Base-by-base conservation (phyloP, 495 filamentous ascomycete genomes). In the Penicillium salamii region DNA sequence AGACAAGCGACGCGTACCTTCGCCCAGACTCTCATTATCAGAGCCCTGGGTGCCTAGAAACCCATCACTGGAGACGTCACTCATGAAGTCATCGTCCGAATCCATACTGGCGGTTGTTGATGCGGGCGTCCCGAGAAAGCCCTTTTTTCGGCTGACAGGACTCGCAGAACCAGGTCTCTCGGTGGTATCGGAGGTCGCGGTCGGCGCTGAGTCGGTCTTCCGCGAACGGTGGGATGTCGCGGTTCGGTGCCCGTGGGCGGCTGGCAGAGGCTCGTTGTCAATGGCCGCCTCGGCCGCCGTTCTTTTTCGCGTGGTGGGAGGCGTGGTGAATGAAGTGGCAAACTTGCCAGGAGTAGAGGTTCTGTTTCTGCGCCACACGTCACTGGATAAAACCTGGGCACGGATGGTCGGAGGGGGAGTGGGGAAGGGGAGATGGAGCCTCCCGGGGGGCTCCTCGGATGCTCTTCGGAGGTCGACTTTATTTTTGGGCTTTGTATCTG, bases 41-140 rank as follows among this genome's bases (percentile, higher is more conserved):
- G 84, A 90, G 21, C 88, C 89, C 54, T 90, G 74, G 13, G 62
- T 70, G 29, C 70, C 78, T 20, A 74, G 77, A 41, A 91, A 84
- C 42, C 82, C 80, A 61, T 89, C 89, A 62, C 87, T 95, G 13
- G 89, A 91, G 55, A 84, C 77, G 50, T 85, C 84, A 43, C 88
- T 95, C 79, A 95, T 88, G 64, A 92, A 91, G 54, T 97, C 93
- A 65, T 97, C 92, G 55, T 97, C 93, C 11, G 93, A 96, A 63
- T 96, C 92, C 93, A 97, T 97, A 52, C 71, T 74, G 50, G 49
- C 53, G 20, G 60, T 49, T 0, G 72, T 74, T 0, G 70, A 69
- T n/a, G 69, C 65, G 23, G 76, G 72, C 14, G 75, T 83, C 57
- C 70, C 71, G 39, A 74, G 46, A 26, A 62, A 54, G 17, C 44